A percentile compares a stretch with the other conserved stretches of the same genome.
These are phyloP conservation scores for Paecilomyces formosus DNA, from an alignment of 2,329 filamentous ascomycete genomes.

Conservation along the genomic window DNA sequence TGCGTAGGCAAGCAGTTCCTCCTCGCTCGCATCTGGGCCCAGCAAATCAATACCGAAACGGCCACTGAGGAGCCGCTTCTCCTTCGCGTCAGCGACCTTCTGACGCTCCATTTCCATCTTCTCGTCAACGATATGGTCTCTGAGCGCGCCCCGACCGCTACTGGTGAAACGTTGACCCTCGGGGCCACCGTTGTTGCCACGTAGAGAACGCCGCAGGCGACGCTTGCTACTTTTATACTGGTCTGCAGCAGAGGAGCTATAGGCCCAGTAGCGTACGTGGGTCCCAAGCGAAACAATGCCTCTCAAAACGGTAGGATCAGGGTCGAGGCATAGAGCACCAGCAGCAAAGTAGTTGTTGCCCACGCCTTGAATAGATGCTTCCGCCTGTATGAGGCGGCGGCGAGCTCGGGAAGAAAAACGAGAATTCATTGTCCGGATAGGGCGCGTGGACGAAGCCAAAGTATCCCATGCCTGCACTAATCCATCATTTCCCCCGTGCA, in stretches of 20 bases:
- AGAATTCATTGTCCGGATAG: slow-evolving; percentile 80
- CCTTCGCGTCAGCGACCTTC: slow-evolving; percentile 57
- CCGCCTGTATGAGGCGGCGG: slow-evolving; percentile 62
- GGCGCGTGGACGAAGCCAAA: slow-evolving; percentile 69
- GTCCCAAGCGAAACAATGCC: slow-evolving; percentile 83
- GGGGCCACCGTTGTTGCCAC: slow-evolving; percentile 50
- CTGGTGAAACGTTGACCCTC: slow-evolving; percentile 51
- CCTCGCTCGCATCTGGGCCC: slow-evolving; percentile 49
- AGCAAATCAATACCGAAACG: slow-evolving; percentile 79
- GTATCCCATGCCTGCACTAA: slow-evolving; percentile 96
- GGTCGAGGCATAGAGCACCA: slow-evolving; percentile 77
- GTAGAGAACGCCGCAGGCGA: slow-evolving; percentile 62
- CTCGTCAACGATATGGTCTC: slow-evolving; percentile 81
- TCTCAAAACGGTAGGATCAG: slow-evolving; percentile 75
- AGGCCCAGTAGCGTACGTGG: slow-evolving; percentile 87
- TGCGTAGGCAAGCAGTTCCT: slow-evolving; percentile 57
- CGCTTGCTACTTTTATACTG: slow-evolving; percentile 71
- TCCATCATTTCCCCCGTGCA: slow-evolving; percentile 90
- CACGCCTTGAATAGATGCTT: slow-evolving; percentile 59
- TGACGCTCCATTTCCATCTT: slow-evolving; percentile 71
- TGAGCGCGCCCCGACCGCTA: slow-evolving; percentile 62
- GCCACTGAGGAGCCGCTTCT: slow-evolving; percentile 62
- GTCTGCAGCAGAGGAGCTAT: slow-evolving; percentile 70
- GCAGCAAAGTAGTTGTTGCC: slow-evolving; percentile 74
- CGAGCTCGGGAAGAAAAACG: slow-evolving; percentile 75